Conservation (phyloP, 139 green algal species). For the Astrephomene gubernaculifera region DNA sequence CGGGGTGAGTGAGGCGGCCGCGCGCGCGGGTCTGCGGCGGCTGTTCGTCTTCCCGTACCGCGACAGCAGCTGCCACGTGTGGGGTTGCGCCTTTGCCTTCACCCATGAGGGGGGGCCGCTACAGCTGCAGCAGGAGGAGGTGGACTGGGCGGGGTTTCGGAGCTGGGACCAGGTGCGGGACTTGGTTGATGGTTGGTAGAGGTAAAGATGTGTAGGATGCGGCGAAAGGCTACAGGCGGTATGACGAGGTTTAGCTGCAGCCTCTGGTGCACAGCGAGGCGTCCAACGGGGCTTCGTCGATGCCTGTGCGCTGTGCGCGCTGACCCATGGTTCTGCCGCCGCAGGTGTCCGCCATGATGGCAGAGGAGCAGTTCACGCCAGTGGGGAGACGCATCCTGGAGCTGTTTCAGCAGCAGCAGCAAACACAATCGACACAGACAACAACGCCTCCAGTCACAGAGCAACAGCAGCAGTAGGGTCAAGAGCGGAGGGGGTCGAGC, state of each 20-base stretch:
- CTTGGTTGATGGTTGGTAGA: background rate
- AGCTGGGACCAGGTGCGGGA: constrained; percentile 35
- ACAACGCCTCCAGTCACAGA: background rate
- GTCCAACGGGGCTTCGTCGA: too few species aligned
- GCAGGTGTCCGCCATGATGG: constrained; percentile 26
- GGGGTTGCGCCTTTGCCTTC: constrained; percentile 48
- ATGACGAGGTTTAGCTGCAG: background rate
- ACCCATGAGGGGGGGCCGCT: constrained; percentile 31
- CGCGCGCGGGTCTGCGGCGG: constrained; percentile 23
- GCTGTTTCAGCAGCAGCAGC: background rate
- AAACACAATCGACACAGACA: background rate
- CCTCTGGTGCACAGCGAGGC: background rate
- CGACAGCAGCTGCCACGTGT: constrained; percentile 51
- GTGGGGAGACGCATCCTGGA: constrained; percentile 51
- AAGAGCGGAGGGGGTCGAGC: too few species aligned
- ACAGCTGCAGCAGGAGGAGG: constrained; percentile 42
- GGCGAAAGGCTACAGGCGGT: too few species aligned
- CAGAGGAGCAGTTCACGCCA: constrained; percentile 47
- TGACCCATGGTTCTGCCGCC: background rate
- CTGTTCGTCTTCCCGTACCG: constrained; percentile 56
- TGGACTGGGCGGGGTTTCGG: constrained; percentile 57
- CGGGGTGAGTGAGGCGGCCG: background rate
- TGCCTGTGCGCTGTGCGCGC: background rate
- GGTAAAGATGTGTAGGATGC: background rate
- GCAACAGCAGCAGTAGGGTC: too few species aligned